Percentiles rank a stretch among this genome's conserved stretches.
phyloP scores from a whole-genome alignment of 2,329 filamentous ascomycete species.

The Ophiostoma tasmaniense region DNA sequence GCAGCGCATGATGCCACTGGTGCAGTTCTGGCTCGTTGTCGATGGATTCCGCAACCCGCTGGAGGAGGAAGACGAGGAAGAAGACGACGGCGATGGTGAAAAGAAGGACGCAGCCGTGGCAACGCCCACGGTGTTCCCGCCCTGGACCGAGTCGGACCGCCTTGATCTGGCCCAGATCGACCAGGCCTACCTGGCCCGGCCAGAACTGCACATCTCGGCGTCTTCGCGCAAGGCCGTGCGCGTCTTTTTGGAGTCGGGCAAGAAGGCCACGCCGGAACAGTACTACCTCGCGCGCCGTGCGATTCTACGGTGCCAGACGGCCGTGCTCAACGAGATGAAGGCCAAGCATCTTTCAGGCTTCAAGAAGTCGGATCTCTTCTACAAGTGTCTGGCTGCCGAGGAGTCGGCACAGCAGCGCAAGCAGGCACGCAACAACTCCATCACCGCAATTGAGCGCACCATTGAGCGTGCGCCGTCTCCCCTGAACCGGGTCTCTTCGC shows the following conservation, averaged over 20 bases:
- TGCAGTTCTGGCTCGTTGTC: slow-evolving; percentile 97
- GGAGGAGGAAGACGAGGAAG: slow-evolving; percentile 73
- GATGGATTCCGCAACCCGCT: slow-evolving; percentile 92
- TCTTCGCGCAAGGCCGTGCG: slow-evolving; percentile 61
- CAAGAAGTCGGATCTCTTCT: slow-evolving; percentile 88
- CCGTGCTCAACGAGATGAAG: slow-evolving; percentile 77
- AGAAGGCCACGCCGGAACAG: slow-evolving; percentile 65
- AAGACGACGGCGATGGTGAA: slow-evolving; percentile 56
- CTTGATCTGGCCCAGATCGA: slow-evolving; percentile 86
- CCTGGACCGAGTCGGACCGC: slow-evolving; percentile 77
- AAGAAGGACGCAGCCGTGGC: slow-evolving; percentile 39
- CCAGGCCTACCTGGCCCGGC: slow-evolving; percentile 74
- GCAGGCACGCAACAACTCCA: slow-evolving; percentile 2
- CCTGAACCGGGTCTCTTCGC: not conserved
- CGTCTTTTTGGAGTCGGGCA: slow-evolving; percentile 70
- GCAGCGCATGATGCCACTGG: slow-evolving; percentile 72
- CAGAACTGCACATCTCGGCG: slow-evolving; percentile 70
- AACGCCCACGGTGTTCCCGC: slow-evolving; percentile 37
- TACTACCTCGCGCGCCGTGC: slow-evolving; percentile 76
- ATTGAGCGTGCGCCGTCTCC: slow-evolving; percentile 1
- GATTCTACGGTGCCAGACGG: slow-evolving; percentile 73
- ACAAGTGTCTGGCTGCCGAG: slow-evolving; percentile 88
- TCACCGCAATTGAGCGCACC: not conserved
- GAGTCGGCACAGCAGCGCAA: slow-evolving; percentile 41
- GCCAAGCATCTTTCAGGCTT: slow-evolving; percentile 73